Evolutionary conservation across 306 rosid genomes (phyloP).

Genomic region (Acacia crassicarpa): DNA sequence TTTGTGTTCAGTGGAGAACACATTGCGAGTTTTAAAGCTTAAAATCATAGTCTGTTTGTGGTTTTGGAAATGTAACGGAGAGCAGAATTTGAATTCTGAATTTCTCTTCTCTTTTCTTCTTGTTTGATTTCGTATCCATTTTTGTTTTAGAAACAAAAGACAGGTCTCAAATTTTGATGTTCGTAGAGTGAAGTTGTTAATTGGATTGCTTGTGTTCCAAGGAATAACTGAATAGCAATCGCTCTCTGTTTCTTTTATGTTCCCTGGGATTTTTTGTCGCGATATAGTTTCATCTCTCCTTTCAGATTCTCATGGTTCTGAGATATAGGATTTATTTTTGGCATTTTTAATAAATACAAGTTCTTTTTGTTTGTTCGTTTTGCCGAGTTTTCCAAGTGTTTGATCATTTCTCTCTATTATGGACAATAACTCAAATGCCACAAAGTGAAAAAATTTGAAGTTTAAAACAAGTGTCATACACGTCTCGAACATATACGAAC

Average conservation of each 20-base stretch:
- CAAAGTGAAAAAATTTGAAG: neutral
- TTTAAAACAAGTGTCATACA: neutral
- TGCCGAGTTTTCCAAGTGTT: neutral
- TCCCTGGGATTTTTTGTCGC: neutral
- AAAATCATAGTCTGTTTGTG: neutral
- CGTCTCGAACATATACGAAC: neutral
- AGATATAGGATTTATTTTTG: neutral
- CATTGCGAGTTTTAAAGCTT: neutral
- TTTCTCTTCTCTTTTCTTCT: neutral
- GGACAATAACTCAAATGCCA: neutral
- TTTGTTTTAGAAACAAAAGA: neutral
- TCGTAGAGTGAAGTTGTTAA: neutral
- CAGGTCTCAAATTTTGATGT: neutral
- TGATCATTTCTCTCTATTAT: neutral
- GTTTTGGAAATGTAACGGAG: neutral
- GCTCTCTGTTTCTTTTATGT: neutral
- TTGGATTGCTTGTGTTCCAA: neutral
- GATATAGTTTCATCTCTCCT: neutral
- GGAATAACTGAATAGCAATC: neutral
- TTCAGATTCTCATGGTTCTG: neutral
- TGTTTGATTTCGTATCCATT: neutral
- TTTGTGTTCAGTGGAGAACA: neutral
- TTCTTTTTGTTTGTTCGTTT: neutral
- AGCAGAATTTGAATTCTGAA: neutral
- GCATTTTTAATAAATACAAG: neutral